Evolutionary conservation across 2,329 filamentous ascomycete genomes (phyloP).

Genomic region (Colletotrichum sp.): DNA sequence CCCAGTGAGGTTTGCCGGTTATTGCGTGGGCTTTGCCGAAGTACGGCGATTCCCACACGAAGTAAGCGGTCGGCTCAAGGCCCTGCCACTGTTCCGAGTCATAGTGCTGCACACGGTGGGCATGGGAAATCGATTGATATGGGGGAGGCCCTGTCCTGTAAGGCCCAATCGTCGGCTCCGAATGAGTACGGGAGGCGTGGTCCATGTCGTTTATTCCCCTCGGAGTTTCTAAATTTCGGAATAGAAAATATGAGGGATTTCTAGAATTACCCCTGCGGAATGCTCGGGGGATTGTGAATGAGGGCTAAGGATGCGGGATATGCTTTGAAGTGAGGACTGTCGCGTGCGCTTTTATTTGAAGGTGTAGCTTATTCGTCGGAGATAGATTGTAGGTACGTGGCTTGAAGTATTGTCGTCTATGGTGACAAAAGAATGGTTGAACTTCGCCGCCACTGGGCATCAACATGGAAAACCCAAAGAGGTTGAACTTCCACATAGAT

Average conservation of each 20-base stretch:
- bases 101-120: neutral
- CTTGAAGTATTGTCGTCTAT: neutral
- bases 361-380: neutral
- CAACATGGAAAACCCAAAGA: neutral
- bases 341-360: too few relatives aligned
- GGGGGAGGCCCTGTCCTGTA: neutral
- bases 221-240: neutral
- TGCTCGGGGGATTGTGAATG: neutral
- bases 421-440: neutral
- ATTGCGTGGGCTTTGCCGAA: neutral
- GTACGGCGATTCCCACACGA: neutral
- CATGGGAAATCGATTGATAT: neutral
- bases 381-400: neutral
- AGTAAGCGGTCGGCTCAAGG: neutral
- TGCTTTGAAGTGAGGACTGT: neutral
- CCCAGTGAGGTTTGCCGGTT: neutral
- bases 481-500: too few relatives aligned
- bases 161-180: fast-evolving
- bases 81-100: neutral
- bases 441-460: neutral
- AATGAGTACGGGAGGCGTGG: fast-evolving
- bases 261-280: fast-evolving
- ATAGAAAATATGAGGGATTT: neutral
- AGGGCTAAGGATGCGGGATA: neutral
- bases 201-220: neutral